Base-by-base conservation (phyloP, 805 yeast species). In the Candida succiphila region DNA sequence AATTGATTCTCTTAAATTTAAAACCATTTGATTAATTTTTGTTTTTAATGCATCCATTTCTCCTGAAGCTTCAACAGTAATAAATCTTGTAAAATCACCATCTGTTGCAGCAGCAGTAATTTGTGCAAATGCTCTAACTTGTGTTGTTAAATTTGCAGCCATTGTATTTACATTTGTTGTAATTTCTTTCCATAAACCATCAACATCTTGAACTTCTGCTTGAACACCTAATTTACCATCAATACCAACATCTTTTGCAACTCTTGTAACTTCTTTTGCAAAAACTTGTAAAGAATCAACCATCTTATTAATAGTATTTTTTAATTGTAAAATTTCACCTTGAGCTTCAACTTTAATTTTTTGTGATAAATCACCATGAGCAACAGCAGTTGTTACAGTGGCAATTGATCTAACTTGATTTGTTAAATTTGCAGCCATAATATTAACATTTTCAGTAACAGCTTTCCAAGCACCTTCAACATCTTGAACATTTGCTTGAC, bases 61-160 rank as follows among this genome's bases (percentile, higher is more conserved):
- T 57, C 95, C 95, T 26, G 78, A 68, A 0, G 95, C 95, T 51
- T 85, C 95, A 38, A 85, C 95, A 0, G 95, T 85, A 42, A 85
- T 86, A 48, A 85, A 81, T 42, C 89, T 69, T 0, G 95, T 85
- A 57, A 85, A 85, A 54, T 85, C 95, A 52, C 95, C 94, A 58
- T 85, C 94, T 3, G 95, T 84, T 12, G 94, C 95, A 20, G 95
- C 92, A 18, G 92, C 94, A 0, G 95, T 85, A 48, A 85, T 85
- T 53, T 85, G 94, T 25, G 94, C 94, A 62, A 85, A 85, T 0
- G 94, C 95, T 58, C 95, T 72, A 49, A 85, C 95, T 61, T 85
- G 95, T 2, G 94, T 79, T 0, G 95, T 85, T 53, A 85, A 70
- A 54, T 85, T 85, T n/a, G 89, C 77, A 33, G 95, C 95, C 95